Conservation (phyloP, 805 yeast species). For the Candida vartiovaarae region DNA sequence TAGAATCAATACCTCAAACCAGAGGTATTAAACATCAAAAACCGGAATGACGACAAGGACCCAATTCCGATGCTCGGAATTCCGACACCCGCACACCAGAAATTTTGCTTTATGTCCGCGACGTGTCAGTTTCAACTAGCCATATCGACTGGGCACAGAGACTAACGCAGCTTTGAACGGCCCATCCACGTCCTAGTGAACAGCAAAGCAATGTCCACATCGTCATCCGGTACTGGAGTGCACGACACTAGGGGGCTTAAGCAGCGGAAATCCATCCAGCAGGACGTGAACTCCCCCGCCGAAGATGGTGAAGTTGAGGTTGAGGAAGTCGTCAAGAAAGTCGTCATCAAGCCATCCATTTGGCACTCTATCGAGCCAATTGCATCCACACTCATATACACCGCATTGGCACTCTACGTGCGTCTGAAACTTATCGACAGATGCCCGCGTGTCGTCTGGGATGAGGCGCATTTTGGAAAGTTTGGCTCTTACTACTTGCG, state of each 20-base stretch:
- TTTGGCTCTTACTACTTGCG: slow-evolving; percentile 87
- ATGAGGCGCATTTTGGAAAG: slow-evolving; percentile 96
- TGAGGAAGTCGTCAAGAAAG: slow-evolving; percentile 42
- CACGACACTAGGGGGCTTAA: slow-evolving; percentile 6
- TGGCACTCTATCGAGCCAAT: slow-evolving; percentile 9
- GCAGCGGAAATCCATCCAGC: no score
- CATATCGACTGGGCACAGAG: background rate
- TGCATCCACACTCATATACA: slow-evolving; percentile 37
- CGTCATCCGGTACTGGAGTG: slow-evolving; percentile 2
- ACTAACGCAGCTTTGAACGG: background rate
- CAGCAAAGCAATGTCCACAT: background rate
- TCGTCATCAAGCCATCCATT: slow-evolving; percentile 37
- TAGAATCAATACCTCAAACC: background rate
- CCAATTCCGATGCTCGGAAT: no score
- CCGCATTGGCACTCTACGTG: slow-evolving; percentile 41
- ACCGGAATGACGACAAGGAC: no score
- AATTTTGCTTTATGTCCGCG: no score
- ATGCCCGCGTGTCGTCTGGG: slow-evolving; percentile 82
- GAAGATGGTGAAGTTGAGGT: slow-evolving; percentile 4
- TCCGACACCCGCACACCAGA: no score
- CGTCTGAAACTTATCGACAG: slow-evolving; percentile 54
- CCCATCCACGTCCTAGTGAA: background rate
- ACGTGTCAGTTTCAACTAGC: no score
- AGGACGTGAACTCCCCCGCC: slow-evolving; percentile 3
- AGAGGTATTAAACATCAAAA: no score